A percentile compares a stretch with the other conserved stretches of the same genome.
phyloP scores from a whole-genome alignment of 2,329 filamentous ascomycete genomes.

The Geosmithia flava region DNA sequence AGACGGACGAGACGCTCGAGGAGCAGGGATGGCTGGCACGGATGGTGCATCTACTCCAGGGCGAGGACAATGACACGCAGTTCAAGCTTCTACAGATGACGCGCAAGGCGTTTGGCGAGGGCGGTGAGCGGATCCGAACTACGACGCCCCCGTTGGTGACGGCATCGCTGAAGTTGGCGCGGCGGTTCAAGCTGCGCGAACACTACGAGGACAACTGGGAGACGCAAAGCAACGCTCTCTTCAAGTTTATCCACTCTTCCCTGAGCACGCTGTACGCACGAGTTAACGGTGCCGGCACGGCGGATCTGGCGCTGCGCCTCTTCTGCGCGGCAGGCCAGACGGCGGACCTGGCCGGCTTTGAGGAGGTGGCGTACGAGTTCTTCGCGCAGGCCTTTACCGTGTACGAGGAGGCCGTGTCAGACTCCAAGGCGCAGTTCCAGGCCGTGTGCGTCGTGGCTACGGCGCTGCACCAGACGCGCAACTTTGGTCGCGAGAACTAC shows the following conservation, averaged over 20 bases:
- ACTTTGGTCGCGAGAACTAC: conserved; percentile 95
- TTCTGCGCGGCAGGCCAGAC: conserved; percentile 90
- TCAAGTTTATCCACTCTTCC: conserved; percentile 89
- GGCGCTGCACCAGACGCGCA: conserved; percentile 74
- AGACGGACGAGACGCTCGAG: conserved; percentile 96
- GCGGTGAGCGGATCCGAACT: conserved; percentile 90
- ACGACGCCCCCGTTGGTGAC: conserved; percentile 91
- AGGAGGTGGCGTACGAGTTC: conserved; percentile 96
- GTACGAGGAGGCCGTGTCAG: conserved; percentile 91
- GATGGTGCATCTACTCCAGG: conserved; percentile 77
- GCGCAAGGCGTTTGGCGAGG: conserved; percentile 76
- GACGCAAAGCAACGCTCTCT: conserved; percentile 60
- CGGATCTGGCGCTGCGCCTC: conserved; percentile 77
- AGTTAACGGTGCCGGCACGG: conserved; percentile 63
- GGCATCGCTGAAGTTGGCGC: conserved; percentile 76
- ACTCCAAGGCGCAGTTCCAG: conserved; percentile 95
- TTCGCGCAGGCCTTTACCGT: conserved; percentile 97
- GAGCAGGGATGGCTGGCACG: conserved; percentile 96
- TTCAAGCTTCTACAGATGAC: conserved; percentile 86
- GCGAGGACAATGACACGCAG: conserved; percentile 81
- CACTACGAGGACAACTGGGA: conserved; percentile 61
- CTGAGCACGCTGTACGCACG: conserved; percentile 80
- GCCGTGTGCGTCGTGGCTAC: conserved; percentile 90
- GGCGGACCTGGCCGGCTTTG: conserved; percentile 80
- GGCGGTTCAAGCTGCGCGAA: conserved; percentile 79